Percentiles rank a stretch among this genome's conserved stretches.
phyloP scores from a whole-genome alignment of 768 basidiomycete genomes.

The Leccinum incarnatum region DNA sequence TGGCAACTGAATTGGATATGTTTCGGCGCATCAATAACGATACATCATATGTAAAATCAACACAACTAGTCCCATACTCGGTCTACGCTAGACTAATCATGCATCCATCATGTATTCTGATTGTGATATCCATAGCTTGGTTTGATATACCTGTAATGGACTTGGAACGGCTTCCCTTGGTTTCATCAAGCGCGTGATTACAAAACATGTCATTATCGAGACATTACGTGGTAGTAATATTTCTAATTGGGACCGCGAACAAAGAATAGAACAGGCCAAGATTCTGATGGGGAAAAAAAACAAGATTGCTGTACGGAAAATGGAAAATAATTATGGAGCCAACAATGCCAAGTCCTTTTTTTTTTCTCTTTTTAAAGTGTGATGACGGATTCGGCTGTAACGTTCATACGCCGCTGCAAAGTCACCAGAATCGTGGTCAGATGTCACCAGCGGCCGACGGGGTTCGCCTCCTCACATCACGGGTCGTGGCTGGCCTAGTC shows the following conservation, averaged over 20 bases:
- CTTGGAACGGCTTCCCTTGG: neutral
- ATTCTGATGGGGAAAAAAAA: constrained; percentile 12
- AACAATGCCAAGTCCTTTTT: neutral
- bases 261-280: constrained; percentile 13
- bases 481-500: constrained; percentile 22
- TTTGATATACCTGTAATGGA: constrained; percentile 5
- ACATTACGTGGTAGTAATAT: constrained; percentile 3
- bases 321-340: constrained; percentile 2
- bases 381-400: constrained; percentile 8
- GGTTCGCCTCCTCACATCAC: constrained; percentile 30
- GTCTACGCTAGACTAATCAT: constrained; percentile 16
- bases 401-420: constrained; percentile 7
- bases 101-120: constrained; percentile 21
- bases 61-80: constrained; percentile 11
- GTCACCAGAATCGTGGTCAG: constrained; percentile 11
- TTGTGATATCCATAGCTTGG: neutral
- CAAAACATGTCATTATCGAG: constrained; percentile 7
- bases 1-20: constrained; percentile 11
- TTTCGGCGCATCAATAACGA: constrained; percentile 14
- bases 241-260: neutral
- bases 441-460: constrained; percentile 34
- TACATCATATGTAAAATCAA: constrained; percentile 28
- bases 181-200: constrained; percentile 2
- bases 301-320: constrained; percentile 6
- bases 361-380: neutral